phyloP scores from a whole-genome alignment of 2,329 filamentous ascomycete species.

The Thermomyces lanuginosus region DNA sequence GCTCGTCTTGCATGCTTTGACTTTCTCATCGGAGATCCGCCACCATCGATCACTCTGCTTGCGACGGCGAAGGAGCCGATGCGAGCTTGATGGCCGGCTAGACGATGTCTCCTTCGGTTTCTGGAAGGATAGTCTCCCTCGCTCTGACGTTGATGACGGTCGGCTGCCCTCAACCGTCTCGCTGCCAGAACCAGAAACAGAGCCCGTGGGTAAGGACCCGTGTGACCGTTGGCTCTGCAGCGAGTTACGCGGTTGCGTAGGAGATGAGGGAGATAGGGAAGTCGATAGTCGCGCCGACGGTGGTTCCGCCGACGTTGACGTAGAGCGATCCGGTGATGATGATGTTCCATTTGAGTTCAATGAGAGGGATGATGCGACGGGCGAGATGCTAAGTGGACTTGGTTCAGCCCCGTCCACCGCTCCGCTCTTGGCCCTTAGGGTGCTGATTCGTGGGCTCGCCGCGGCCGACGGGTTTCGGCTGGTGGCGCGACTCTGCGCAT shows the following conservation, averaged over 20 bases:
- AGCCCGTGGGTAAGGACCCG: conserved; percentile 10
- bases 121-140: too few species aligned
- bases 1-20: conserved; percentile 81
- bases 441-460: conserved; percentile 33
- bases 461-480: conserved; percentile 36
- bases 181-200: conserved; percentile 1
- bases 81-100: conserved; percentile 6
- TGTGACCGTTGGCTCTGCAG: conserved; percentile 4
- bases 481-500: conserved; percentile 47
- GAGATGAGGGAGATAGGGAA: conserved; percentile 6
- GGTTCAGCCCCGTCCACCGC: conserved; percentile 12
- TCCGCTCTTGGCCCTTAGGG: conserved; percentile 13
- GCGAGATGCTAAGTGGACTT: conserved; percentile 16
- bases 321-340: conserved; percentile 5
- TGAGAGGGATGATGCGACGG: conserved; percentile 19
- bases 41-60: conserved; percentile 69
- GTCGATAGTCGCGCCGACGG: conserved; percentile 4
- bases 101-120: conserved; percentile 1
- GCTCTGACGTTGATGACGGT: too few species aligned
- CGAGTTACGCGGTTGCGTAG: conserved; percentile 3
- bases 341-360: conserved; percentile 12
- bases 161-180: too few species aligned
- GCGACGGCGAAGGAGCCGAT: conserved; percentile 37
- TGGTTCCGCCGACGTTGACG: conserved; percentile 9
- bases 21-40: conserved; percentile 93